Evolutionary conservation across 23 red algal genomes (phyloP), one percentile per base, ranked within the genome.

Genomic region (Gracilaria caudata): DNA sequence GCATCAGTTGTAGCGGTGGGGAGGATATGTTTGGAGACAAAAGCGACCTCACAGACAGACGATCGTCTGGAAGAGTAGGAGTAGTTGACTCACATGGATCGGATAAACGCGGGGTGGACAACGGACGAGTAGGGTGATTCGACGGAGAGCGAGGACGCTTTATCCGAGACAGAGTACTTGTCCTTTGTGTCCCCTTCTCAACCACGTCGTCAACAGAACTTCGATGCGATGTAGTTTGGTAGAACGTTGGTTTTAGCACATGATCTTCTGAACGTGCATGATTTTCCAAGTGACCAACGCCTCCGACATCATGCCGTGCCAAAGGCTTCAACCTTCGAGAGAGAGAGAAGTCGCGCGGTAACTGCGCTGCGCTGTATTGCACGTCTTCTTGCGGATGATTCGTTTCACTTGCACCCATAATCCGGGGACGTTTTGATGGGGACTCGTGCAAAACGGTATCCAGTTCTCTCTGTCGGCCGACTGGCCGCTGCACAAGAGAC

Each of bases 71-170:
- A 41, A 71, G 8, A 21, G 6, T 71, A 23, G 65, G 65, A 3
- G 65, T 71, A 36, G 10, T 20, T n/a, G 65, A 71, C 20, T n/a
- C 65, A 39, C 6, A 39, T 21, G 65, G 6, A 20, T 39, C 33
- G 1, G 65, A 71, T 40, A 41, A 19, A 21, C 37, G 65, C 19
- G 65, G 32, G 20, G 65, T 71, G n/a, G 32, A 17, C 34, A 7
- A 1, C 8, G 37, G 65, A 19, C 16, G 32, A 8, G 20, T 28
- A 10, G 65, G 34, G 4, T 71, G 32, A 16, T 39, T 2, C 40
- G 33, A 71, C 23, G 65, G 65, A 2, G 65, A 71, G 37, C 65
- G 65, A 36, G 65, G 65, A 28, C 65, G 65, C 40, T 71, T 71
- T 28, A 60, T 29, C 23, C 57, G 57, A 3, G 57, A 29, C 11